Evolutionary conservation across 495 filamentous ascomycete genomes (phyloP), one percentile per base, ranked within the genome.

Genomic region (Parachaetomium inaequale): DNA sequence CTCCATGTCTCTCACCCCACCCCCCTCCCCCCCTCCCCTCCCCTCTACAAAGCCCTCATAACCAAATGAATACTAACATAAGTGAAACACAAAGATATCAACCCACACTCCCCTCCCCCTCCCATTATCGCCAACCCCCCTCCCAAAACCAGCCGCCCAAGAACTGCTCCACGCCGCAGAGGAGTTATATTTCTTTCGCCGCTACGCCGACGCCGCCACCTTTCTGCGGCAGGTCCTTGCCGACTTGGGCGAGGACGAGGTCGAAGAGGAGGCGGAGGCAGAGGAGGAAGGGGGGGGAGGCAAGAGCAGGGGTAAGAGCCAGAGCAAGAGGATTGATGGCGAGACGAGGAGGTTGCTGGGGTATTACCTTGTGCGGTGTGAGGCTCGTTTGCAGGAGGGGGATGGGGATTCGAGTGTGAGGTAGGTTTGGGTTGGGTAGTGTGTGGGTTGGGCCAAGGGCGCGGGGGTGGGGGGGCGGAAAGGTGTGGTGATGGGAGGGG

Each of bases 181-280:
- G 63, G 82, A 85, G 63, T 68, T 85, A 11, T 85, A 84, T 42
- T 84, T 83, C 67, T 80, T 78, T 42, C 66, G 73, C 1, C 70
- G 78, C 14, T 85, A 78, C 46, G 61, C 71, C 17, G 76, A 82
- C 55, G 81, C 75, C 0, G 69, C 72, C 14, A 32, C 56, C 7
- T 72, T 84, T 14, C 57, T 76, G 4, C 46, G 62, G 7, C 40
- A 55, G 0, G 66, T 76, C 7, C 58, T 81, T 11, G 63, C 66
- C 7, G 71, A 67, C 0, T 29, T 5, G n/a, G 19, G n/a, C n/a
- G 19, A 57, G 11, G 38, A 29, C 19, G 26, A 46, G 14, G 38
- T 12, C 17, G 55, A 12, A 3, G 54, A 31, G 10, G 36, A 38
- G 14, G 14, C 14, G 7, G 23, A 29, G 8, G 40, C 12, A 28